Percentiles rank a stretch among this genome's conserved stretches.
Evolutionary conservation across 371 early-diverging fungal genomes (phyloP).

Genomic region (Saksenaea vasiformis): DNA sequence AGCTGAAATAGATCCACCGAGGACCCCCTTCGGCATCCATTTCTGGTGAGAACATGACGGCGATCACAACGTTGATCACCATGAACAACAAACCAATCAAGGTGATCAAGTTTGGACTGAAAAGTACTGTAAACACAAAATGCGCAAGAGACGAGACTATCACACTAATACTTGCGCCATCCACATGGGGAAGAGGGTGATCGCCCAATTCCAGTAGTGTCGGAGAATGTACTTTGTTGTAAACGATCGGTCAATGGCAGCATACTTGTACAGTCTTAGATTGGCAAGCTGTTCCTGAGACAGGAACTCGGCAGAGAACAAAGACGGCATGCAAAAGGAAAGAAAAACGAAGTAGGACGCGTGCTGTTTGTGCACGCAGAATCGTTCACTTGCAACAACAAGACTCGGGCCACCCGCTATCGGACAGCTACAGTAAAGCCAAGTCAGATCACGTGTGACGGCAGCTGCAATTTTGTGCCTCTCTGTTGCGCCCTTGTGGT

Average conservation of each 20-base stretch:
- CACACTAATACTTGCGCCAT: conserved; percentile 76
- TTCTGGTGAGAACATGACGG: conserved; percentile 45
- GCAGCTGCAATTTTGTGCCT: no score
- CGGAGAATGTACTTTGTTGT: conserved; percentile 79
- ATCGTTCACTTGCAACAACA: no score
- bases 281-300: conserved; percentile 70
- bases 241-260: conserved; percentile 82
- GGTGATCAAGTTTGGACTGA: conserved; percentile 96
- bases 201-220: conserved; percentile 90
- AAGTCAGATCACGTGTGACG: no score
- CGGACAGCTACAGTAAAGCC: no score
- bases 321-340: conserved; percentile 22
- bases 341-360: background rate
- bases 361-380: background rate
- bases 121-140: background rate
- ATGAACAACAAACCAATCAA: conserved; percentile 91
- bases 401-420: no score
- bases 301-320: conserved; percentile 43
- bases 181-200: conserved; percentile 87
- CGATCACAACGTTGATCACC: conserved; percentile 73
- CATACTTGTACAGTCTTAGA: conserved; percentile 83
- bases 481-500: no score
- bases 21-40: conserved; percentile 44
- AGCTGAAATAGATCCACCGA: conserved; percentile 61
- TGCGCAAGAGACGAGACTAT: background rate